phyloP scores from a whole-genome alignment of 163 green algal species.

The Prototheca stagnorum region DNA sequence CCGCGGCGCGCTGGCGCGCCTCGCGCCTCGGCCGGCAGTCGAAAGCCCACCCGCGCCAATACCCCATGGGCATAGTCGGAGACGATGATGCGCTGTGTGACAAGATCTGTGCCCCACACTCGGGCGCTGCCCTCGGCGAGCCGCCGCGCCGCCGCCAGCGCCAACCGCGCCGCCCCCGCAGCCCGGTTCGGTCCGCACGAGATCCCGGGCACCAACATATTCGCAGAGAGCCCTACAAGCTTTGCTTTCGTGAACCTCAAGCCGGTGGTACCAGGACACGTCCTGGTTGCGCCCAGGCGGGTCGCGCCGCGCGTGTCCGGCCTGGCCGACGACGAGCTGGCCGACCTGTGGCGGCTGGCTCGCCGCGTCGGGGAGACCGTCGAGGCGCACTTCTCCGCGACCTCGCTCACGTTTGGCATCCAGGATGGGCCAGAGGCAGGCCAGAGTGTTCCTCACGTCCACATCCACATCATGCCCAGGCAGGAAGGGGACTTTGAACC shows the following conservation, averaged over 20 bases:
- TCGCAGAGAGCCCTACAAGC: too few species aligned
- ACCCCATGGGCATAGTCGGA: too few species aligned
- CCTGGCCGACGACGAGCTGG: slow-evolving; percentile 59
- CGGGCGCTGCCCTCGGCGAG: too few species aligned
- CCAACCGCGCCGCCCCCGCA: too few species aligned
- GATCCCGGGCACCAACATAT: too few species aligned
- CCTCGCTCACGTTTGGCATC: slow-evolving; percentile 73
- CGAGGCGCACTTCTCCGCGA: slow-evolving; percentile 48
- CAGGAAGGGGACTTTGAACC: slow-evolving; percentile 67
- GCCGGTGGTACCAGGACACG: slow-evolving; percentile 79
- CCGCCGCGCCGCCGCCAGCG: too few species aligned
- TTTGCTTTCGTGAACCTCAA: slow-evolving; percentile 97
- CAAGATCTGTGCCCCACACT: too few species aligned
- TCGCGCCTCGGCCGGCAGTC: too few species aligned
- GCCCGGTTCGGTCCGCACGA: too few species aligned
- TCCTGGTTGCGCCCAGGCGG: slow-evolving; percentile 67
- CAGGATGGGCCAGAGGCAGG: slow-evolving; percentile 81
- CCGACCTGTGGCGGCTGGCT: slow-evolving; percentile 66
- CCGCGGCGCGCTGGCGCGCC: too few species aligned
- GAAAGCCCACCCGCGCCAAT: too few species aligned
- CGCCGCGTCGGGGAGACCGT: slow-evolving; percentile 44
- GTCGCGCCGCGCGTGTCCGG: slow-evolving; percentile 56
- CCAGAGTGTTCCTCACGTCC: slow-evolving; percentile 90
- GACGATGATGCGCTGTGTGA: too few species aligned
- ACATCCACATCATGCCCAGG: slow-evolving; percentile 85